phyloP scores from a whole-genome alignment of 1,284 basidiomycete species.

The Waitea zeae region DNA sequence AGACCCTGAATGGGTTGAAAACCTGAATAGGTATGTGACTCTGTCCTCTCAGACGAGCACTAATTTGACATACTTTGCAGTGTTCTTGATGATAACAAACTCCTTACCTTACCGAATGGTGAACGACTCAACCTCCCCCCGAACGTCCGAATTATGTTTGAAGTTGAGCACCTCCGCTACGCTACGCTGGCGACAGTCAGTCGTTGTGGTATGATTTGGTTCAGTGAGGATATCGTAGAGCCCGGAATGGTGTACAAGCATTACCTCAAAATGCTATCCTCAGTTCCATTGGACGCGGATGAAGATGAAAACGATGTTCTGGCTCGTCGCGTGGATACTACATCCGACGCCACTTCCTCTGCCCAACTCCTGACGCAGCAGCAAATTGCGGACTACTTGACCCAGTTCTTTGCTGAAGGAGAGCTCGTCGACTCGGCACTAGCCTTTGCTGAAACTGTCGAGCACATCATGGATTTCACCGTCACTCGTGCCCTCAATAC shows the following conservation, averaged over 20 bases:
- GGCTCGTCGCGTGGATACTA: slow-evolving; percentile 38
- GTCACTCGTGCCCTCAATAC: slow-evolving; percentile 84
- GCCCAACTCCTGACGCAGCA: slow-evolving; percentile 66
- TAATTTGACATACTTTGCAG: slow-evolving; percentile 22
- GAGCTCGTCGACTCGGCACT: slow-evolving; percentile 74
- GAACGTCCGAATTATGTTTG: slow-evolving; percentile 99
- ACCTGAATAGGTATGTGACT: slow-evolving; percentile 76
- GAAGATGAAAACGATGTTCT: slow-evolving; percentile 71
- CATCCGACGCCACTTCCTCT: slow-evolving; percentile 33
- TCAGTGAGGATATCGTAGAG: slow-evolving; percentile 90
- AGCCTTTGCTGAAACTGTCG: slow-evolving; percentile 62
- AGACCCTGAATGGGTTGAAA: slow-evolving; percentile 99
- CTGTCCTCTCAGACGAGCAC: slow-evolving; percentile 2
- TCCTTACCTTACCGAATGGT: slow-evolving; percentile 93
- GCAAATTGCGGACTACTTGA: slow-evolving; percentile 62
- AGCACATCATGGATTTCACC: slow-evolving; percentile 99
- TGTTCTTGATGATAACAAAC: slow-evolving; percentile 97
- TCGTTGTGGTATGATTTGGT: slow-evolving; percentile 99
- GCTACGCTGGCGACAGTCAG: slow-evolving; percentile 97
- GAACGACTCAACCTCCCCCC: slow-evolving; percentile 94
- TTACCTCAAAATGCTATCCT: slow-evolving; percentile 68
- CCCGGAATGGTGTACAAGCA: slow-evolving; percentile 85
- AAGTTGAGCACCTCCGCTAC: slow-evolving; percentile 95
- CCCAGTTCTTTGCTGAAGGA: slow-evolving; percentile 69
- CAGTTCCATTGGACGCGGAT: slow-evolving; percentile 74